These are phyloP conservation scores for Ceriops zippeliana DNA, from an alignment of 345 rosid species.

Conservation along the genomic window DNA sequence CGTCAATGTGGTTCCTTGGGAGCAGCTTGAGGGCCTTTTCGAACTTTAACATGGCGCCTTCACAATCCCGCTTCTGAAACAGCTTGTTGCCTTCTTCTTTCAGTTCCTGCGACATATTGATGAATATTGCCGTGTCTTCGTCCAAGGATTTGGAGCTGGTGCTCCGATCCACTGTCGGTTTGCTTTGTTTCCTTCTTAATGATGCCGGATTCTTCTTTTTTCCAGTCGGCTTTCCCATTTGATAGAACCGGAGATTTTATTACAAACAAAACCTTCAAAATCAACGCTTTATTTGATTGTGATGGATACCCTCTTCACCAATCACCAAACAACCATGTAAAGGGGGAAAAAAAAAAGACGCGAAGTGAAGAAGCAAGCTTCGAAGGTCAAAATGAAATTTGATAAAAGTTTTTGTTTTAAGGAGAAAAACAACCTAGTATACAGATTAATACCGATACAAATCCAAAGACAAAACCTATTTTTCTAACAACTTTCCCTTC, in stretches of 20 bases:
- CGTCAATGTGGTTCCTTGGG: conserved; percentile 73
- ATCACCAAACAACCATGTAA: conserved; percentile 1
- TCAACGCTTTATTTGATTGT: conserved; percentile 3
- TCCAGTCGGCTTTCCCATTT: conserved; percentile 93
- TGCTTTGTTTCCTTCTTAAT: conserved; percentile 40
- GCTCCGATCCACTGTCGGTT: conserved; percentile 40
- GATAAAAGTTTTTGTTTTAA: neutral
- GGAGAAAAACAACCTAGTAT: neutral
- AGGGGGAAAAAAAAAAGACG: neutral
- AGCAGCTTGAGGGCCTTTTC: conserved; percentile 92
- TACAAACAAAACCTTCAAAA: conserved; percentile 1
- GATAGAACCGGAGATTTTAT: neutral
- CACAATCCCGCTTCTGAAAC: conserved; percentile 79
- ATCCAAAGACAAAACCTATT: too few relatives aligned
- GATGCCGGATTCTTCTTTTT: conserved; percentile 62
- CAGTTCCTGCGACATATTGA: conserved; percentile 82
- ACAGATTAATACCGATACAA: neutral
- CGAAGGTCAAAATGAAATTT: neutral
- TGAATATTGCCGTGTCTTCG: conserved; percentile 89
- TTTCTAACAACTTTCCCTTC: too few relatives aligned
- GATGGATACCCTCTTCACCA: neutral
- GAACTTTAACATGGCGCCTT: conserved; percentile 90
- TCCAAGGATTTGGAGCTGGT: conserved; percentile 60
- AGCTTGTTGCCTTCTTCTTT: conserved; percentile 96
- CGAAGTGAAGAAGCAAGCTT: neutral